phyloP scores from a whole-genome alignment of 2,329 filamentous ascomycete genomes.

The Diaporthe capsici region DNA sequence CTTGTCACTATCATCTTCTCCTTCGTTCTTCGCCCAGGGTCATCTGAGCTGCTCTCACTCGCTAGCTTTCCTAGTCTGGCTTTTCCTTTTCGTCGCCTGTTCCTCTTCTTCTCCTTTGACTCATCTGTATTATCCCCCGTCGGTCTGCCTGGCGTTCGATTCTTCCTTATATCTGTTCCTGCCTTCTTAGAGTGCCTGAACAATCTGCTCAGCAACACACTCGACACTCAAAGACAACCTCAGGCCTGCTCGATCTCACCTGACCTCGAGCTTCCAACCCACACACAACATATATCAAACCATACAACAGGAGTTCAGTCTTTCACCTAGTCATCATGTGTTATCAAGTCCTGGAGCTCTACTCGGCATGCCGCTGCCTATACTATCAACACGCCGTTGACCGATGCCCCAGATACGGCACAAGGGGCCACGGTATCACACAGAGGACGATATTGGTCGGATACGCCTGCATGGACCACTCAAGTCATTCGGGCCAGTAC shows the following conservation, averaged over 20 bases:
- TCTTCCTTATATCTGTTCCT: constrained; percentile 30
- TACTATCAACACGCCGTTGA: constrained; percentile 92
- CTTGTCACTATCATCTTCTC: constrained; percentile 48
- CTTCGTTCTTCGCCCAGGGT: constrained; percentile 41
- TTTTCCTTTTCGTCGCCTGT: constrained; percentile 42
- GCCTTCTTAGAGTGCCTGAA: constrained; percentile 35
- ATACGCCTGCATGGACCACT: constrained; percentile 78
- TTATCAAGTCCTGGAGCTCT: constrained; percentile 87
- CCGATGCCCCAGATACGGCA: constrained; percentile 82
- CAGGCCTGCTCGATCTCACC: constrained; percentile 32
- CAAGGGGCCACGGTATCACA: constrained; percentile 78
- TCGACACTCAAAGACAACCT: constrained; percentile 24
- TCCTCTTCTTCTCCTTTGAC: constrained; percentile 38
- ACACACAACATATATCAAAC: constrained; percentile 42
- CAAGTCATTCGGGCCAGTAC: constrained; percentile 53
- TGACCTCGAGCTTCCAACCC: constrained; percentile 44
- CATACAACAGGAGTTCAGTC: constrained; percentile 43
- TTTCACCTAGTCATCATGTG: constrained; percentile 74
- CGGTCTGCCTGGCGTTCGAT: constrained; percentile 35
- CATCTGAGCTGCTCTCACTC: constrained; percentile 41
- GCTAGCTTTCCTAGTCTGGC: constrained; percentile 43
- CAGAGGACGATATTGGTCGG: constrained; percentile 86
- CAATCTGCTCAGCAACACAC: constrained; percentile 29
- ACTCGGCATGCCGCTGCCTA: constrained; percentile 87
- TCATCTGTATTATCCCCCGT: constrained; percentile 37